Base-by-base conservation (phyloP, 2,329 filamentous ascomycete genomes). In the Phialophora chinensis region DNA sequence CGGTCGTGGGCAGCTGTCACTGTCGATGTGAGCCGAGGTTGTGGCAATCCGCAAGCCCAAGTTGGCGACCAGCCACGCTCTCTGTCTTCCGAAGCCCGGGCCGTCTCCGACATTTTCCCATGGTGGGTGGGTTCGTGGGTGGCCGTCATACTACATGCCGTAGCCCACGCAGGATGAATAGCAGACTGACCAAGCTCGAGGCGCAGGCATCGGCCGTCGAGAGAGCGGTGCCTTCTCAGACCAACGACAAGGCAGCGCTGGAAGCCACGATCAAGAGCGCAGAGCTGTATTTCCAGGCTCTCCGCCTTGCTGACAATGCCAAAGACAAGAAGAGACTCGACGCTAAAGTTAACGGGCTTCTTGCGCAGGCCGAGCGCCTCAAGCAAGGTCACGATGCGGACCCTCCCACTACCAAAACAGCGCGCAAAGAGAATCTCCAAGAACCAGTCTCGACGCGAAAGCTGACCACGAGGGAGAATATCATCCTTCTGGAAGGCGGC, bases 211-310 rank as follows among this genome's bases (percentile, higher is more conserved):
- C 52, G 31, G 60, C 62, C 23, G 50, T 66, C 42, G 71, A 72
- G 63, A 59, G 62, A 29, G 65, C 62, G 35, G 65, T 67, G 17
- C 38, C 61, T 35, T 53, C 52, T 23, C 59, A 63, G 27, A 49
- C 61, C 53, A 59, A 56, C 84, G 86, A 71, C 79, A 85, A 71
- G 57, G 87, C 88, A 72, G 92, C 92, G 52, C 83, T 97, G 63
- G 82, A 88, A 60, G 86, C 91, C 76, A 89, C 92, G 58, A 92
- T 97, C 74, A 82, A 85, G 70, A 91, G 91, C 4, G 90, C 89
- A 25, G 92, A 97, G 76, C 81, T 90, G 59, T 93, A 95, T 72
- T 91, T 97, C 88, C 86, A 87, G 74, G 91, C 91, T 2, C 81
- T 91, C 61, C 83, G 82, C 66, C 81, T 91, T 66, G 85, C 89